Conservation (phyloP, 2,329 filamentous ascomycete species). For the Alternaria novae-zelandiae region DNA sequence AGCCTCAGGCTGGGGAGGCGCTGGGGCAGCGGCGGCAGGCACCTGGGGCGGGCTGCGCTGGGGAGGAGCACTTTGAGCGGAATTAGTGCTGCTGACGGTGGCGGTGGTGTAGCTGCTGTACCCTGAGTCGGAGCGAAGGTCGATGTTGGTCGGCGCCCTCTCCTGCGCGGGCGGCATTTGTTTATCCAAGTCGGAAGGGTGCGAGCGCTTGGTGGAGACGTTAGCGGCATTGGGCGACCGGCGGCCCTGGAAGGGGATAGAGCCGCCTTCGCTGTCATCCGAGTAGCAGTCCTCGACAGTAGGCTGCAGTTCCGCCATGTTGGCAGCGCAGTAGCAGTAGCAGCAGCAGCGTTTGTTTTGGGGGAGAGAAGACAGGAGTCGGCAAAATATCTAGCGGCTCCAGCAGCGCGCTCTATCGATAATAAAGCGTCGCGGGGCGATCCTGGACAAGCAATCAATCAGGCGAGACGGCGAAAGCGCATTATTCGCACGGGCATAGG, state of each 20-base stretch:
- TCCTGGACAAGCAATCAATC: conserved; percentile 24
- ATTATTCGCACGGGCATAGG: conserved; percentile 11
- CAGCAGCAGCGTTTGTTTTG: neutral
- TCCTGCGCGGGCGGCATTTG: conserved; percentile 35
- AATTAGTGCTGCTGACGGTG: conserved; percentile 60
- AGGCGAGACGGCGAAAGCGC: conserved; percentile 25
- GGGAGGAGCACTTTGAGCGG: conserved; percentile 51
- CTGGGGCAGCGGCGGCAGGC: conserved; percentile 20
- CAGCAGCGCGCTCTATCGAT: conserved; percentile 23
- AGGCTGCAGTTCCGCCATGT: conserved; percentile 35
- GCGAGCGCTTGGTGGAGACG: conserved; percentile 57
- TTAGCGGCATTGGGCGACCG: conserved; percentile 57
- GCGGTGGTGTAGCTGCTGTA: conserved; percentile 66
- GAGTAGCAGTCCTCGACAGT: conserved; percentile 51
- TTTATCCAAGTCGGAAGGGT: conserved; percentile 44
- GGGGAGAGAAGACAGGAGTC: conserved; percentile 12
- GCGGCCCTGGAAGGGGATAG: conserved; percentile 49
- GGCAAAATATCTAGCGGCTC: conserved; percentile 29
- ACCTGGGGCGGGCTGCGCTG: conserved; percentile 36
- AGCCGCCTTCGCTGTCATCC: conserved; percentile 42
- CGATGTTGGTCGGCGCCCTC: conserved; percentile 44
- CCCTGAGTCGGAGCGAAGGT: conserved; percentile 66
- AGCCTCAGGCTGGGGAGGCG: conserved; percentile 25
- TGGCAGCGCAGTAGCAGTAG: conserved; percentile 12
- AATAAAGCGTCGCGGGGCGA: conserved; percentile 21